Percentiles rank a stretch among this genome's conserved stretches.
phyloP scores from a whole-genome alignment of 2,329 filamentous ascomycete genomes.

The Pyricularia pennisetigena region DNA sequence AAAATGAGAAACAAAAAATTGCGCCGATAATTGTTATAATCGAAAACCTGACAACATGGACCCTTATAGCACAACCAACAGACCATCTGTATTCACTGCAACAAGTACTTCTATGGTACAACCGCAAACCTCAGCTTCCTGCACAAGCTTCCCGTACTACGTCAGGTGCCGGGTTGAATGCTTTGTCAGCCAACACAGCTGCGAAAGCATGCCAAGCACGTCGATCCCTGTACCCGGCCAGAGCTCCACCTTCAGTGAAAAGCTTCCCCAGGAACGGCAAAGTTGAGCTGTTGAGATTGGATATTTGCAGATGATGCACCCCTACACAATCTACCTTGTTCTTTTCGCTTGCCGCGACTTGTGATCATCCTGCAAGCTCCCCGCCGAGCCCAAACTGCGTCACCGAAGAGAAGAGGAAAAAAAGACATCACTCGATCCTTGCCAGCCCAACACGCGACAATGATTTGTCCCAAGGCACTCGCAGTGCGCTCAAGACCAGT shows the following conservation, averaged over 20 bases:
- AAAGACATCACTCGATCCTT: background rate
- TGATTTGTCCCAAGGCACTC: slow-evolving; percentile 1
- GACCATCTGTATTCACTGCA: background rate
- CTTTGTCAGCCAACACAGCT: background rate
- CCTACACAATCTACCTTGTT: background rate
- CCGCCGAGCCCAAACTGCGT: background rate
- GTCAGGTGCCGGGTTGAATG: background rate
- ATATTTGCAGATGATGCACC: background rate
- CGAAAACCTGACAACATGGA: background rate
- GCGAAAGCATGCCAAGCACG: background rate
- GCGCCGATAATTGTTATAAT: background rate
- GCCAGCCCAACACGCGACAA: background rate
- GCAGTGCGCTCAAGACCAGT: background rate
- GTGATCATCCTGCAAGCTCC: background rate
- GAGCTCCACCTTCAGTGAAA: background rate
- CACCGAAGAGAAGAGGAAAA: background rate
- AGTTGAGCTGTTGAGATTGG: background rate
- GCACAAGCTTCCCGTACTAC: background rate
- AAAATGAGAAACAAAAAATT: background rate
- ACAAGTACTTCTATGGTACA: no score
- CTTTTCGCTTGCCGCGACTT: background rate
- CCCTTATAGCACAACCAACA: background rate
- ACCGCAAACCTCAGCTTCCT: no score
- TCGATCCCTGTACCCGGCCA: background rate
- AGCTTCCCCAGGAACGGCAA: background rate